Base-by-base conservation (phyloP, 2,329 filamentous ascomycete species). In the Verticillium tricorpus region DNA sequence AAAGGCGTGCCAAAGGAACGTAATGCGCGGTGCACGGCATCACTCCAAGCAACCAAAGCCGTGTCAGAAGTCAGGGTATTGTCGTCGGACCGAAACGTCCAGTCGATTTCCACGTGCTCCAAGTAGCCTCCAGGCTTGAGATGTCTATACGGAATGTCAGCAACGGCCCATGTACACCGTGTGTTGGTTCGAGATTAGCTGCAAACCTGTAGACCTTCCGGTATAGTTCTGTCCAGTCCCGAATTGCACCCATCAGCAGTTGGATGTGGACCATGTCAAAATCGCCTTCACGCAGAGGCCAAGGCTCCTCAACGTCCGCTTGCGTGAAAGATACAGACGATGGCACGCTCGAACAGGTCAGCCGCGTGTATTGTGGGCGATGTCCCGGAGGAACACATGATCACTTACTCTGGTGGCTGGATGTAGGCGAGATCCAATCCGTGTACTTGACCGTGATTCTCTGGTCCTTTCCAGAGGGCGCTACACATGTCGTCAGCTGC, bases 61-160 rank as follows among this genome's bases (percentile, higher is more conserved):
- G 88, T 86, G 40, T 85, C 76, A 4, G 75, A 66, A 12, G 84
- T 80, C 15, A 90, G 76, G 1, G 85, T 85, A 39, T 83, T 82
- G 68, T 91, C 86, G 65, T 92, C 89, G 70, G 87, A 90, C 59
- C 86, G 86, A 19, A 92, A 92, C 57, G 84, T 80, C 74, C 91
- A 91, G 74, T 98, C 92, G 60, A 98, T 89, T 73, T 98, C 94
- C 57, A 96, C 85, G 67, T 96, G 92, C 75, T 98, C 93, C 61
- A 97, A 82, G 71, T 83, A 85, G 60, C 93, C 94, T 1, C 89
- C 88, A 1, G 92, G 92, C 68, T 87, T 87, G 31, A 97, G 81
- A 71, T 96, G 91, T 60, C 89, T 92, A 66, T 19, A 17, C 25
- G 32, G 15, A 5, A 34, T 56, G 34, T 40, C 25, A 59, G 31